phyloP scores from a whole-genome alignment of 164 flowering plant species.

The Warburgia ugandensis region DNA sequence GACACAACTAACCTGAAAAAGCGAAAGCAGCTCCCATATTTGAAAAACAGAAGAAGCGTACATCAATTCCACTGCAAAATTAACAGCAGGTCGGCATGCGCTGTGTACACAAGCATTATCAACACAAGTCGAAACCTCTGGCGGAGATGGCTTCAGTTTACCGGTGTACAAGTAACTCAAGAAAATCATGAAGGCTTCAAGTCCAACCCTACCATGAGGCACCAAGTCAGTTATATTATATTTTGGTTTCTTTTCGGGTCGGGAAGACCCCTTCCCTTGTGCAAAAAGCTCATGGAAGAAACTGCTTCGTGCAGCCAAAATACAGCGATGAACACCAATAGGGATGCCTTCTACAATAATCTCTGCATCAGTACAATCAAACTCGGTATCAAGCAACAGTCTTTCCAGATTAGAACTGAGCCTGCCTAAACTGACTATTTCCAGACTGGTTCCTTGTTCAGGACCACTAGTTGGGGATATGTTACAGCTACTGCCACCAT shows the following conservation, averaged over 20 bases:
- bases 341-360: conserved; percentile 45
- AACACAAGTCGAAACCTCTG: conserved; percentile 64
- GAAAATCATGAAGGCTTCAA: conserved; percentile 50
- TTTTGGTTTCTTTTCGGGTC: conserved; percentile 30
- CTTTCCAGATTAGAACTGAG: conserved; percentile 52
- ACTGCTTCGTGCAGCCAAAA: conserved; percentile 55
- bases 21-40: conserved; percentile 57
- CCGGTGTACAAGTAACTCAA: conserved; percentile 67
- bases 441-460: conserved; percentile 28
- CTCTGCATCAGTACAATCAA: conserved; percentile 50
- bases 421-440: conserved; percentile 40
- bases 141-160: conserved; percentile 46
- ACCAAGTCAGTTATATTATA: conserved; percentile 42
- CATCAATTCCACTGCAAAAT: conserved; percentile 54
- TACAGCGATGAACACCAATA: conserved; percentile 57
- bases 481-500: conserved; percentile 31
- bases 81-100: conserved; percentile 61
- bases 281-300: conserved; percentile 48
- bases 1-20: conserved; percentile 45
- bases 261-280: conserved; percentile 13
- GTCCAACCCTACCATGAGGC: conserved; percentile 57
- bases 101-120: conserved; percentile 52
- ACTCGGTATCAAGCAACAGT: conserved; percentile 31
- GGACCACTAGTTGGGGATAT: conserved; percentile 13
- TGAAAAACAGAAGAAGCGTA: conserved; percentile 58